Evolutionary conservation across 371 early-diverging fungal genomes (phyloP).

Genomic region (Actinomucor elegans): DNA sequence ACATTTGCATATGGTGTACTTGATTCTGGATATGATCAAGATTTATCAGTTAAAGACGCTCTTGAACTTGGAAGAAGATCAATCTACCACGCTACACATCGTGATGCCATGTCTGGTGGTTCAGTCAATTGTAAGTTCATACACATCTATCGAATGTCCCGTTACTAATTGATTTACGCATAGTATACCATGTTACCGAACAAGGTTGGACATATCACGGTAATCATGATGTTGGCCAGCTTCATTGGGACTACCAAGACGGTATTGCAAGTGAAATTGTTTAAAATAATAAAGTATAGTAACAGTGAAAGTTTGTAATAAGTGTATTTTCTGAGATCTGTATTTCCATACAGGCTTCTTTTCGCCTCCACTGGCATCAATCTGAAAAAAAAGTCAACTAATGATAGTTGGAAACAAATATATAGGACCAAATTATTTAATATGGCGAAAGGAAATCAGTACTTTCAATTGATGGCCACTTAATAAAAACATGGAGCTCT

Average conservation of each 20-base stretch:
- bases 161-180: slow-evolving; percentile 2
- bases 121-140: slow-evolving; percentile 75
- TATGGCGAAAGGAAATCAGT: no score
- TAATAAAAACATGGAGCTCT: no score
- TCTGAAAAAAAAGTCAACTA: no score
- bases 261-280: slow-evolving; percentile 31
- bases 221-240: slow-evolving; percentile 82
- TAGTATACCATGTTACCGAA: slow-evolving; percentile 92
- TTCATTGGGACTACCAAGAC: slow-evolving; percentile 81
- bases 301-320: no score
- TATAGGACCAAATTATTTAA: no score
- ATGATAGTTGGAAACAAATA: no score
- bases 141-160: not conserved
- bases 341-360: no score
- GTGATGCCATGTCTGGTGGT: slow-evolving; percentile 99
- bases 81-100: slow-evolving; percentile 98
- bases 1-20: slow-evolving; percentile 98
- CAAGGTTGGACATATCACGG: slow-evolving; percentile 92
- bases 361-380: no score
- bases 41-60: slow-evolving; percentile 93
- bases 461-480: no score
- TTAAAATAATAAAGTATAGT: no score
- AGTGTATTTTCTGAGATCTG: no score
- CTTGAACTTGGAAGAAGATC: slow-evolving; percentile 94
- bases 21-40: slow-evolving; percentile 88